Conservation (phyloP, 176 grass and related monocot species). For the Stipa capillata region DNA sequence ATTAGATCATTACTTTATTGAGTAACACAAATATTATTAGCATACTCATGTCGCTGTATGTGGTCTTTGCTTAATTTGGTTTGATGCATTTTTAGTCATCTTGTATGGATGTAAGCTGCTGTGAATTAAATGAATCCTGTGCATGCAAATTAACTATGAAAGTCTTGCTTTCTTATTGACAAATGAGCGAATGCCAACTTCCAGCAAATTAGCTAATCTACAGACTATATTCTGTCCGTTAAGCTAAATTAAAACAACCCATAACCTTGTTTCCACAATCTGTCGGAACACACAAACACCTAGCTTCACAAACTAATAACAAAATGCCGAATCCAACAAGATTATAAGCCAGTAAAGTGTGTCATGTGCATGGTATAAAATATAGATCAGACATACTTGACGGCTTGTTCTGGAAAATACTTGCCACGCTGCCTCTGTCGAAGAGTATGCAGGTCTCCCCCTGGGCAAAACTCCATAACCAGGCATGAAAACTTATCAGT, state of each 20-base stretch:
- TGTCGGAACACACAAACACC: background rate
- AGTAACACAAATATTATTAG: background rate
- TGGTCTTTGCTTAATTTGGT: background rate
- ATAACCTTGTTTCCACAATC: background rate
- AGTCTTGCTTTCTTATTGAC: background rate
- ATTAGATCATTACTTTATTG: background rate
- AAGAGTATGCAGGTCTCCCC: slow-evolving; percentile 71
- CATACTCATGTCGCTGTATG: background rate
- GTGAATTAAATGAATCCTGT: background rate
- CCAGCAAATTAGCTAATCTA: background rate
- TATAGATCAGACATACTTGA: slow-evolving; percentile 53
- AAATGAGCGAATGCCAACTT: too few relatives aligned
- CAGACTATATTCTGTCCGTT: background rate
- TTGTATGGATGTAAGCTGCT: too few relatives aligned
- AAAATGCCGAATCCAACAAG: background rate
- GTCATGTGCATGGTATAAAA: background rate
- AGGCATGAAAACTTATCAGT: slow-evolving; percentile 84
- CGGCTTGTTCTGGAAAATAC: slow-evolving; percentile 78
- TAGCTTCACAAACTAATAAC: background rate
- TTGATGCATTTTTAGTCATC: background rate
- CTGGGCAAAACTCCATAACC: slow-evolving; percentile 83
- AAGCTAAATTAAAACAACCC: background rate
- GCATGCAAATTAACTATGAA: background rate
- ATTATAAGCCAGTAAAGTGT: background rate
- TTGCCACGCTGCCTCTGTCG: slow-evolving; percentile 69